Percentiles rank a stretch among this genome's conserved stretches.
phyloP scores from a whole-genome alignment of 2,329 filamentous ascomycete species.

The Botrytis elliptica region DNA sequence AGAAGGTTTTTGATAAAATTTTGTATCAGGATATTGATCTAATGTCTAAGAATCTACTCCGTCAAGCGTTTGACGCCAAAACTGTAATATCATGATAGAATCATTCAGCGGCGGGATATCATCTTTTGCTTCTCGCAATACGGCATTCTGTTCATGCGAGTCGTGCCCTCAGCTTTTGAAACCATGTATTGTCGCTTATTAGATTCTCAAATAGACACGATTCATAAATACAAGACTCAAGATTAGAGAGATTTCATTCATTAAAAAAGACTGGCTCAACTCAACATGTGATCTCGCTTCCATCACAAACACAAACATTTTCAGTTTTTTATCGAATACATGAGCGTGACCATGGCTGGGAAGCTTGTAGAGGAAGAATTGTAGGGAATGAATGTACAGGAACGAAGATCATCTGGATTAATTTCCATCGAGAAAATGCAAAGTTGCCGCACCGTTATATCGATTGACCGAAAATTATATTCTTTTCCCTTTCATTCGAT shows the following conservation, averaged over 20 bases:
- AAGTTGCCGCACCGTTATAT: too few species aligned
- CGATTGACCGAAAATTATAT: too few species aligned
- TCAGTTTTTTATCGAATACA: background rate
- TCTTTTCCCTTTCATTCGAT: too few species aligned
- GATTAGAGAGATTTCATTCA: too few species aligned
- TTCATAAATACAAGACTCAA: background rate
- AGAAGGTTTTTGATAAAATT: background rate
- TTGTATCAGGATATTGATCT: accelerated
- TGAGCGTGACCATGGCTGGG: too few species aligned
- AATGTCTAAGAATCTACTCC: too few species aligned
- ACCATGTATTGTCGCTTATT: background rate
- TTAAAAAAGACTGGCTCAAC: background rate
- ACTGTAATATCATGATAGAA: background rate
- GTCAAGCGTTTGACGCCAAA: background rate
- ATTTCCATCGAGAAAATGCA: too few species aligned
- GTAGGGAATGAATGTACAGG: accelerated
- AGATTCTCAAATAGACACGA: background rate
- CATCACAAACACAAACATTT: background rate
- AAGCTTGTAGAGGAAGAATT: too few species aligned
- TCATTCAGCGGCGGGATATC: background rate
- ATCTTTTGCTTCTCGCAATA: background rate
- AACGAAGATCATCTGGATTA: too few species aligned
- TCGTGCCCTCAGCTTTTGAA: background rate
- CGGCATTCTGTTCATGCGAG: background rate
- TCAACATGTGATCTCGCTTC: background rate